phyloP scores from a whole-genome alignment of 2,329 filamentous ascomycete species.

The Phaeosphaeriaceae sp. region DNA sequence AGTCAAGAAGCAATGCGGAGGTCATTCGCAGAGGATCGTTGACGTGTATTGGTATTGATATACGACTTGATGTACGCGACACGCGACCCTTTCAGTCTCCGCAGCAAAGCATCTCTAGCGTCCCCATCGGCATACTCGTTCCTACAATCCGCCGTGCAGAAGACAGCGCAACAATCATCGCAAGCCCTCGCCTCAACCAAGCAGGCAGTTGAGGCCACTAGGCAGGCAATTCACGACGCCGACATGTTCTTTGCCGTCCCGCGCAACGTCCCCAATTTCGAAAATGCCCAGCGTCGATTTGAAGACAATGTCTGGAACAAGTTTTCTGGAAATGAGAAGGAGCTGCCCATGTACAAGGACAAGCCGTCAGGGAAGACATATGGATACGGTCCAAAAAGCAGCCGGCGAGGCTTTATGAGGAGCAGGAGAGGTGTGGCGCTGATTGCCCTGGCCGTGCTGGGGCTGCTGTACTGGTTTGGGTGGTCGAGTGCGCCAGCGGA shows the following conservation, averaged over 20 bases:
- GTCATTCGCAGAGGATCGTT: not conserved
- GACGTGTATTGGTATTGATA: conserved; percentile 27
- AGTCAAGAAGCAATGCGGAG: no score
- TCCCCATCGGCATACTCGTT: conserved; percentile 37
- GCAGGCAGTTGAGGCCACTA: conserved; percentile 43
- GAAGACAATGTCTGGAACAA: conserved; percentile 52
- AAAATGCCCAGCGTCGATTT: conserved; percentile 49
- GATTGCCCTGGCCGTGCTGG: conserved; percentile 61
- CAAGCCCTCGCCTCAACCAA: conserved; percentile 36
- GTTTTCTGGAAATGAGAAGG: conserved; percentile 66
- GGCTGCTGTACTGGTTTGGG: conserved; percentile 73
- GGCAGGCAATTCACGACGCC: conserved; percentile 38
- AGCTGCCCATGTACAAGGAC: conserved; percentile 97
- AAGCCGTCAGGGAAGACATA: conserved; percentile 79
- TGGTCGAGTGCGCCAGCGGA: conserved; percentile 42
- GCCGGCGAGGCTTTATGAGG: conserved; percentile 59
- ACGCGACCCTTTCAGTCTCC: conserved; percentile 55
- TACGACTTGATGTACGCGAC: conserved; percentile 49
- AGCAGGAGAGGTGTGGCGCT: conserved; percentile 66
- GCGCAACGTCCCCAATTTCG: conserved; percentile 51
- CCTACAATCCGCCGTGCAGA: conserved; percentile 40
- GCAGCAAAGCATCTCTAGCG: conserved; percentile 38
- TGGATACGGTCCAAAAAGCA: conserved; percentile 56
- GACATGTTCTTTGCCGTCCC: conserved; percentile 54
- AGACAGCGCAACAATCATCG: conserved; percentile 18